These are phyloP conservation scores for Jaapia argillacea DNA, from an alignment of 768 basidiomycete genomes.

Conservation along the genomic window DNA sequence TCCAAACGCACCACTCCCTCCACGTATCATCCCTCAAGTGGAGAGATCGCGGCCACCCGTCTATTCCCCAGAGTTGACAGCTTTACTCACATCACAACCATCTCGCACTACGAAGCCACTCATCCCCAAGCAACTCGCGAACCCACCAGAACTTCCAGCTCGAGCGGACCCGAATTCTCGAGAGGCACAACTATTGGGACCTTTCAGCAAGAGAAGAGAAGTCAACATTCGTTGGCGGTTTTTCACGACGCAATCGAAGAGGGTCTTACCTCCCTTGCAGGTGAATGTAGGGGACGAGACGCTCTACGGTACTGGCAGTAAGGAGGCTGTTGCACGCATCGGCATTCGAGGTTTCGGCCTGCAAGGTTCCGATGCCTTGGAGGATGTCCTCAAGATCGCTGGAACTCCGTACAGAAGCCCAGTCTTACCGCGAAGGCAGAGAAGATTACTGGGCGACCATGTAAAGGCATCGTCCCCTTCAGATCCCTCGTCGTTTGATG, in stretches of 20 bases:
- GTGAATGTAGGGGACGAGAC: constrained; percentile 18
- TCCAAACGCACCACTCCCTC: constrained; percentile 28
- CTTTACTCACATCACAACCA: constrained; percentile 45
- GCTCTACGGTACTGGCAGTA: constrained; percentile 5
- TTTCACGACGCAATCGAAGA: constrained; percentile 43
- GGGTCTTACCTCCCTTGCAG: constrained; percentile 52
- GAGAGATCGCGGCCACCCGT: constrained; percentile 52
- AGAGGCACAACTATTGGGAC: constrained; percentile 51
- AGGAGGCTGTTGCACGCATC: constrained; percentile 9
- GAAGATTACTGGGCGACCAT: too few relatives aligned
- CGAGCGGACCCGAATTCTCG: constrained; percentile 46
- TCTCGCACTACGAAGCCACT: constrained; percentile 40
- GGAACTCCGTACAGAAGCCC: constrained; percentile 11
- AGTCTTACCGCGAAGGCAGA: too few relatives aligned
- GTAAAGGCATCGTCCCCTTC: too few relatives aligned
- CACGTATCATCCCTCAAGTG: constrained; percentile 38
- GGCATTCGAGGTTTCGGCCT: constrained; percentile 29
- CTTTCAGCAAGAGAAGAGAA: constrained; percentile 64
- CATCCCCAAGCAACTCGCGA: constrained; percentile 25
- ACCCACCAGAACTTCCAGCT: constrained; percentile 47
- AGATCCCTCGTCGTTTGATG: too few relatives aligned
- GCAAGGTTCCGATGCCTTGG: constrained; percentile 31
- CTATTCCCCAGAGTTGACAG: constrained; percentile 50
- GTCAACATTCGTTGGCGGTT: constrained; percentile 65
- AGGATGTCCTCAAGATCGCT: constrained; percentile 36